Evolutionary conservation across 2,329 filamentous ascomycete species (phyloP).

Genomic region (Ceratocystis diversiconidia): DNA sequence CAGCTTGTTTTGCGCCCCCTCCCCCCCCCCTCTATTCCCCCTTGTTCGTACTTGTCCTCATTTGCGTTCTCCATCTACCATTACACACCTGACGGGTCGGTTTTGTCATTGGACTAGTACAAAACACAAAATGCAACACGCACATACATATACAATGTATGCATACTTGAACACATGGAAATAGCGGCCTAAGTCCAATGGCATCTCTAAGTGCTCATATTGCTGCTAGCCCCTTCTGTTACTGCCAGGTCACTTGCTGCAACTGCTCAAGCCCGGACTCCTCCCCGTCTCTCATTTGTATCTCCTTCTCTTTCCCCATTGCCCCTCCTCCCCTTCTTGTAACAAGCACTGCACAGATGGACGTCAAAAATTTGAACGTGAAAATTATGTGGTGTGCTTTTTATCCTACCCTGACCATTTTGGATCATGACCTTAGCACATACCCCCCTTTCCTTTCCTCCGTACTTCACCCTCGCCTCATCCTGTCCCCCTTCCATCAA

Average conservation of each 20-base stretch:
- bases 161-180: not conserved
- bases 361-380: not conserved
- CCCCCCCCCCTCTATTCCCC: not conserved
- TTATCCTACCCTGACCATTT: not conserved
- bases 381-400: constrained; percentile 3
- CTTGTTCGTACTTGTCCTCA: not conserved
- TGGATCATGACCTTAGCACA: not conserved
- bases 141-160: not conserved
- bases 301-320: not conserved
- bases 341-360: constrained; percentile 1
- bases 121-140: not conserved
- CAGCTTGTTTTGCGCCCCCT: not conserved
- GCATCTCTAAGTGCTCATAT: not conserved
- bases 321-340: not conserved
- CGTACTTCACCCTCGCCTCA: not conserved
- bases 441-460: not conserved
- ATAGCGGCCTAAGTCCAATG: not conserved
- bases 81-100: not conserved
- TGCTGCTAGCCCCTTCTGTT: not conserved
- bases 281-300: not conserved
- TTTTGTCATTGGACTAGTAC: not conserved
- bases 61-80: not conserved
- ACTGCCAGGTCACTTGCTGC: not conserved
- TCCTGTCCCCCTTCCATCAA: not conserved
- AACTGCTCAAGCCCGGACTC: not conserved